A percentile compares a stretch with the other conserved stretches of the same genome.
These are phyloP conservation scores for Boletus sensibilis DNA, from an alignment of 768 basidiomycete species.

Conservation along the genomic window DNA sequence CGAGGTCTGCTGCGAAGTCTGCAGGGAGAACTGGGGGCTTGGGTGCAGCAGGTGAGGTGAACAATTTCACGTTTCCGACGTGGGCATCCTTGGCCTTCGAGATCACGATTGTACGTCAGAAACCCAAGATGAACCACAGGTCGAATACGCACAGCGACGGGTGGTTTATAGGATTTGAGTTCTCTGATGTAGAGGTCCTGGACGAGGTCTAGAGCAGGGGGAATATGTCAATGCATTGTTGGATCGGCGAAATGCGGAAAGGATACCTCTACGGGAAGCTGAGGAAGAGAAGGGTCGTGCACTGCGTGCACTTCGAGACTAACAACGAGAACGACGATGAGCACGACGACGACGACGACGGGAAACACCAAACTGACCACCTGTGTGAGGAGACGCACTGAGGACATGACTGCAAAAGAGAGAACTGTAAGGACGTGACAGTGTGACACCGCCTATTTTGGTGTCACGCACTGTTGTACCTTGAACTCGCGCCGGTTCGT, in stretches of 20 bases:
- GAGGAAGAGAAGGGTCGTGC: slow-evolving; percentile 62
- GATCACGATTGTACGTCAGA: neutral
- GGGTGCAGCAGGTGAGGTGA: slow-evolving; percentile 72
- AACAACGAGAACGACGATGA: slow-evolving; percentile 9
- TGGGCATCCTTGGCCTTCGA: slow-evolving; percentile 85
- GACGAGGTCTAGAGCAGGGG: slow-evolving; percentile 65
- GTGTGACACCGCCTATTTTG: slow-evolving; percentile 28
- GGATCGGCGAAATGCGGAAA: slow-evolving; percentile 30
- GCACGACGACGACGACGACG: slow-evolving; percentile 1
- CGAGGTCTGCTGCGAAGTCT: slow-evolving; percentile 85
- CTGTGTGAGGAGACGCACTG: slow-evolving; percentile 55
- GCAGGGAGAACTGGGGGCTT: slow-evolving; percentile 71
- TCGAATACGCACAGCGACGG: slow-evolving; percentile 55
- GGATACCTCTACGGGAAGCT: slow-evolving; percentile 59
- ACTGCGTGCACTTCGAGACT: slow-evolving; percentile 48
- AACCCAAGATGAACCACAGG: neutral
- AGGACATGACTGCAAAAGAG: slow-evolving; percentile 59
- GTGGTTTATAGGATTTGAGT: slow-evolving; percentile 86
- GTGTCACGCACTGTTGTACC: slow-evolving; percentile 21
- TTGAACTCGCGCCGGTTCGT: neutral
- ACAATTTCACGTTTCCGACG: slow-evolving; percentile 82
- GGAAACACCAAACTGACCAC: slow-evolving; percentile 30
- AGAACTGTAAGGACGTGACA: slow-evolving; percentile 39
- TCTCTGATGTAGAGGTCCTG: slow-evolving; percentile 91
- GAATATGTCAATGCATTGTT: slow-evolving; percentile 1